Evolutionary conservation across 352 stramenopile genomes (phyloP).

Genomic region (Globisporangium acanthophoron): DNA sequence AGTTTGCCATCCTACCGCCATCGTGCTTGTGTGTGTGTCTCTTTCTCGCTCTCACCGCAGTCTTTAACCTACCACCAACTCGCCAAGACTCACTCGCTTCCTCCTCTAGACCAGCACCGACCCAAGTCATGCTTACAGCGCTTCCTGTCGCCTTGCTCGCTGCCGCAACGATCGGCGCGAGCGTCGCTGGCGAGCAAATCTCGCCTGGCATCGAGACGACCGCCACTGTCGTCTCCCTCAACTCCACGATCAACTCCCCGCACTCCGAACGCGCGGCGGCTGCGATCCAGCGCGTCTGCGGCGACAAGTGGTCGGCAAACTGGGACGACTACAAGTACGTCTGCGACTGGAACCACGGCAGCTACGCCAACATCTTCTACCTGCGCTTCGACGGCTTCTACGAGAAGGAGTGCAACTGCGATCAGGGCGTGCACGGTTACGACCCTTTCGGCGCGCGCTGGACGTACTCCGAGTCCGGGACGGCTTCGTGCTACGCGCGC

Average conservation of each 20-base stretch:
- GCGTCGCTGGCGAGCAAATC: not conserved
- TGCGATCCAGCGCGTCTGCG: not conserved
- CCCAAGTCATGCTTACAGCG: no score
- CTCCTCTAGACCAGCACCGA: no score
- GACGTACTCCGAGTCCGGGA: not conserved
- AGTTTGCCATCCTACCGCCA: no score
- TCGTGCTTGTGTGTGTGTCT: no score
- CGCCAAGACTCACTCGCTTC: no score
- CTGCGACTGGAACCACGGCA: not conserved
- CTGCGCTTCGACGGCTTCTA: not conserved
- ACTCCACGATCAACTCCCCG: not conserved
- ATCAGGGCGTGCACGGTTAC: not conserved
- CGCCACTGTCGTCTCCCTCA: no score
- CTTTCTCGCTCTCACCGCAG: no score
- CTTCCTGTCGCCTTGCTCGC: not conserved
- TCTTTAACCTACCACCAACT: not conserved
- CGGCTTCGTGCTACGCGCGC: not conserved
- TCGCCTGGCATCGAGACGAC: not conserved
- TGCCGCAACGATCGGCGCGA: not conserved
- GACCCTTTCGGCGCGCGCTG: not conserved
- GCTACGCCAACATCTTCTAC: not conserved
- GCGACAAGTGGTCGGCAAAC: not conserved
- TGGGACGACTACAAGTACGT: slow-evolving; percentile 1
- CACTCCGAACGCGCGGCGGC: not conserved
- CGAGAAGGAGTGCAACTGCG: not conserved